Conservation (phyloP, 345 rosid species). For the Ailanthus altissimus region DNA sequence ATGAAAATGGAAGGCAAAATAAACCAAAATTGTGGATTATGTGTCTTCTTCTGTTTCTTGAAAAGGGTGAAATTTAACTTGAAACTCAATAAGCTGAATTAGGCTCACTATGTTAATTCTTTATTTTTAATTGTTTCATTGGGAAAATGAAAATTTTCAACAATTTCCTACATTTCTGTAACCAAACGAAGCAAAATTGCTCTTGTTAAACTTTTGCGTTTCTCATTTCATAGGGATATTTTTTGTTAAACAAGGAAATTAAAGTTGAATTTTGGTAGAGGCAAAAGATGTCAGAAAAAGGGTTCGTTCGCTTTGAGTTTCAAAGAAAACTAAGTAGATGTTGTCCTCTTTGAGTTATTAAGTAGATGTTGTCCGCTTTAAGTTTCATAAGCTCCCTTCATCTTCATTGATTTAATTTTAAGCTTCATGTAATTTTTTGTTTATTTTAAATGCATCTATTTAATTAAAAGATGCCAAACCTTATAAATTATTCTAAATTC, state of each 20-base stretch:
- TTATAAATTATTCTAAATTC: no score
- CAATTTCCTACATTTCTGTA: background rate
- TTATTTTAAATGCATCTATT: no score
- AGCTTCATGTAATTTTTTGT: no score
- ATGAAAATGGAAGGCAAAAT: background rate
- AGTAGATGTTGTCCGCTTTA: no score
- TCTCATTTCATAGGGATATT: background rate
- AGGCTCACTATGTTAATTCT: background rate
- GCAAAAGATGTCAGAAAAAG: conserved; percentile 53
- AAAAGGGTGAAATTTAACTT: background rate
- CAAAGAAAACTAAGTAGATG: no score
- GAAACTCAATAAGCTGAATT: conserved; percentile 11
- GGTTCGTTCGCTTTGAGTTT: no score
- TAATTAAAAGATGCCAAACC: no score
- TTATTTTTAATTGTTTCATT: background rate
- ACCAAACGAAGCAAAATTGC: background rate
- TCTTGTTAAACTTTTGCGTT: conserved; percentile 4
- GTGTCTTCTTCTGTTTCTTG: background rate
- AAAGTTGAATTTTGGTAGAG: conserved; percentile 21
- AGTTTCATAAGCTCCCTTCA: no score
- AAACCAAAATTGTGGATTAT: background rate
- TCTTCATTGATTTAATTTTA: no score
- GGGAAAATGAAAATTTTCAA: conserved; percentile 2
- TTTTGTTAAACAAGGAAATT: conserved; percentile 13
- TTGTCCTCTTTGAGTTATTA: no score